Conservation (phyloP, 2,329 filamentous ascomycete genomes). For the Emmonsiellopsis sp. region DNA sequence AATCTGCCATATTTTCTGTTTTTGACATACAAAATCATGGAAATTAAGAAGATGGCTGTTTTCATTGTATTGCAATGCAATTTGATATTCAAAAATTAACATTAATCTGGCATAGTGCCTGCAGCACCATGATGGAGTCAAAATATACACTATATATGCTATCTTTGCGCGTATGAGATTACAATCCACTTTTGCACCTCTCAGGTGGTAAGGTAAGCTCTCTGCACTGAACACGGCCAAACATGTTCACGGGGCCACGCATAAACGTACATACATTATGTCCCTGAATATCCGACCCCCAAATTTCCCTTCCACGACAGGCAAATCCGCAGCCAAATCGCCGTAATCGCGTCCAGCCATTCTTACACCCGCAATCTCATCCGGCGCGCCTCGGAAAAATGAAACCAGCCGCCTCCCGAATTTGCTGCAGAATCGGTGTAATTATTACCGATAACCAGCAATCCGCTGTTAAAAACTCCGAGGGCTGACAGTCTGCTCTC, state of each 20-base stretch:
- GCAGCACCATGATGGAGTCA: too few species aligned
- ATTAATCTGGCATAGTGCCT: too few species aligned
- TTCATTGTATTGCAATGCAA: too few species aligned
- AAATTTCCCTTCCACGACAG: not conserved
- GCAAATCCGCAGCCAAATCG: not conserved
- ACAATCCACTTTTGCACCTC: too few species aligned
- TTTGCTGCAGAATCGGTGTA: slow-evolving; percentile 12
- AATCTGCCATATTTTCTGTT: too few species aligned
- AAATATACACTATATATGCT: too few species aligned
- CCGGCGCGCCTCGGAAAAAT: slow-evolving; percentile 8
- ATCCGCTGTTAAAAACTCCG: slow-evolving; percentile 6
- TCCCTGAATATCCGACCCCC: not conserved
- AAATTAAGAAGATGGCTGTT: too few species aligned
- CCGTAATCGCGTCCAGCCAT: not conserved
- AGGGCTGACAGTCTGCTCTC: slow-evolving; percentile 19
- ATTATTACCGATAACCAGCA: not conserved
- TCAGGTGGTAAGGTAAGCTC: too few species aligned
- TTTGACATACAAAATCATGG: too few species aligned
- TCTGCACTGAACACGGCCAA: not conserved
- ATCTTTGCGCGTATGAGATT: too few species aligned
- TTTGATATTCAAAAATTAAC: too few species aligned
- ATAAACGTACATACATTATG: not conserved
- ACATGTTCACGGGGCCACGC: not conserved
- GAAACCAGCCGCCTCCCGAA: slow-evolving; percentile 12
- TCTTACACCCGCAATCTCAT: not conserved